phyloP scores from a whole-genome alignment of 169 alveolate genomes.

The Plasmodium yoelii region DNA sequence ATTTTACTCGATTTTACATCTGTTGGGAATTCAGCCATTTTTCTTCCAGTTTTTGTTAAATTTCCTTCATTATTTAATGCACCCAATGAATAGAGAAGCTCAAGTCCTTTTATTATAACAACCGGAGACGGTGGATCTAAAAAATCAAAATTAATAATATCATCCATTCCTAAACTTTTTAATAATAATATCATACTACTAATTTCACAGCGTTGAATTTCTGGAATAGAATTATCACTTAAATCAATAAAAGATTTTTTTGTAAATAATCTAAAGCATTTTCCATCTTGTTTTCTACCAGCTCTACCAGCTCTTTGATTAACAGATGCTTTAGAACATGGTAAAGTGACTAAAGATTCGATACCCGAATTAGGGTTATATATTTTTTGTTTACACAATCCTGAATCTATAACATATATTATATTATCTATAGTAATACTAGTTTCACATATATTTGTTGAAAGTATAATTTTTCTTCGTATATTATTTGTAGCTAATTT shows the following conservation, averaged over 20 bases:
- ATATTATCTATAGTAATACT: conserved; percentile 99
- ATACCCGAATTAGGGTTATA: conserved; percentile 96
- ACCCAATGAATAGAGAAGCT: conserved; percentile 97
- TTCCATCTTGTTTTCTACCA: conserved; percentile 99
- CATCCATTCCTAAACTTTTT: conserved; percentile 97
- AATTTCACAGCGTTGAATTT: conserved; percentile 96
- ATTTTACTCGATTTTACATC: conserved; percentile 98
- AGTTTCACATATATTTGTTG: conserved; percentile 99
- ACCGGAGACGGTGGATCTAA: conserved; percentile 99
- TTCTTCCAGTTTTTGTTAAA: conserved; percentile 96
- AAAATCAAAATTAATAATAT: conserved; percentile 98
- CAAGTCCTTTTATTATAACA: conserved; percentile 96
- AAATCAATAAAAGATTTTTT: conserved; percentile 97
- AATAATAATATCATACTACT: conserved; percentile 93
- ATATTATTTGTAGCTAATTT: conserved; percentile 88
- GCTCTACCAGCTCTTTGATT: conserved; percentile 99
- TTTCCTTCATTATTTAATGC: conserved; percentile 98
- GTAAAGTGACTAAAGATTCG: conserved; percentile 98
- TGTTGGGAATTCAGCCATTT: conserved; percentile 99
- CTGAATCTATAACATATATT: conserved; percentile 97
- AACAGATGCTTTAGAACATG: conserved; percentile 99
- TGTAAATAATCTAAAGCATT: conserved; percentile 98
- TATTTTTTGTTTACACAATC: conserved; percentile 97
- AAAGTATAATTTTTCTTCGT: conserved; percentile 97
- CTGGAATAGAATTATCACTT: conserved; percentile 96